These are phyloP conservation scores for Fusarium fracticaudum DNA, from an alignment of 2,329 filamentous ascomycete genomes.

Conservation along the genomic window DNA sequence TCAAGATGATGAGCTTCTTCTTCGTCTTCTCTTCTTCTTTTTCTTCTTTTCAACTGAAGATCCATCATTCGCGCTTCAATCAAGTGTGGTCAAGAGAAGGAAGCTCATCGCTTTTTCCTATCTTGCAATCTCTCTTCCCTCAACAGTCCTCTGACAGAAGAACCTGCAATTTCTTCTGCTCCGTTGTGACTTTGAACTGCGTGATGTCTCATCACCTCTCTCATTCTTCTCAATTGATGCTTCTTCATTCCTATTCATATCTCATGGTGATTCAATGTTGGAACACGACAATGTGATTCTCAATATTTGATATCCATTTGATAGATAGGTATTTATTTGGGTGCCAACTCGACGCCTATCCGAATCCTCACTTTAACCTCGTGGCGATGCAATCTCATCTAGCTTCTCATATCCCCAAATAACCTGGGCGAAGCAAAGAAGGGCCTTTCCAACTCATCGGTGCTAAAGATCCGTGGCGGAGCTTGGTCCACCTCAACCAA, in stretches of 20 bases:
- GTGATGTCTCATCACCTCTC: slow-evolving; percentile 9
- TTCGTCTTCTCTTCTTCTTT: neutral
- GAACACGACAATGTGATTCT: slow-evolving; percentile 20
- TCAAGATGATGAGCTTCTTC: neutral
- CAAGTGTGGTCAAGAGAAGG: neutral
- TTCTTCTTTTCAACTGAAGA: neutral
- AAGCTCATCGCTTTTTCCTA: neutral
- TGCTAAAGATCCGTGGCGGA: slow-evolving; percentile 73
- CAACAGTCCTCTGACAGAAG: neutral
- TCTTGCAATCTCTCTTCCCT: neutral
- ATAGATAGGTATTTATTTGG: slow-evolving; percentile 51
- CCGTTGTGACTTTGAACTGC: slow-evolving; percentile 15
- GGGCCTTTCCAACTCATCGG: slow-evolving; percentile 70
- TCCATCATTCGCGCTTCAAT: slow-evolving; percentile 8
- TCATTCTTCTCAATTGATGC: neutral
- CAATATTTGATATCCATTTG: slow-evolving; percentile 46
- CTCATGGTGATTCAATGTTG: slow-evolving; percentile 6
- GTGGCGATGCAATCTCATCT: slow-evolving; percentile 61
- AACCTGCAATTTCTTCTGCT: neutral
- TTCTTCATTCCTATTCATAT: neutral
- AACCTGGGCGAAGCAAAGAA: slow-evolving; percentile 40
- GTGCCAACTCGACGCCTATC: slow-evolving; percentile 70
- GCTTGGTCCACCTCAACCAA: slow-evolving; percentile 65
- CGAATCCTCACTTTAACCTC: slow-evolving; percentile 77
- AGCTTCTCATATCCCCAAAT: slow-evolving; percentile 19